Conservation (phyloP, 495 filamentous ascomycete genomes). For the Xylona heveae region DNA sequence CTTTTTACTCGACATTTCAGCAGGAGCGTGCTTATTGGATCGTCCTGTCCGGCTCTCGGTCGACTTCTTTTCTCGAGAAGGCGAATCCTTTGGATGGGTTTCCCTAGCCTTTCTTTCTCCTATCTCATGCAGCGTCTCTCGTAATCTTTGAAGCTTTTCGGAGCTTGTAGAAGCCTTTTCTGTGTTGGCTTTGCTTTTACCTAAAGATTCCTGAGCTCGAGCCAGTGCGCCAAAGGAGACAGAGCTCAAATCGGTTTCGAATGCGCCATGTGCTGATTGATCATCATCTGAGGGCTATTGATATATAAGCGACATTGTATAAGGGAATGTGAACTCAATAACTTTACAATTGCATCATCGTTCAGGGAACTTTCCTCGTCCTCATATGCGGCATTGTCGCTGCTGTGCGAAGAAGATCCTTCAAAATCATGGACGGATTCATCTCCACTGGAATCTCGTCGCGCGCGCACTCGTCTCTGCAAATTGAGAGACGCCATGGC, state of each 20-base stretch:
- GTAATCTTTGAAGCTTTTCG: constrained; percentile 6
- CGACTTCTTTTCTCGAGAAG: constrained; percentile 13
- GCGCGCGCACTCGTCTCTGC: constrained; percentile 35
- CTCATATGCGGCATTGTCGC: constrained; percentile 11
- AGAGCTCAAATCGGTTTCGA: constrained; percentile 16
- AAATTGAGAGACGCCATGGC: constrained; percentile 22
- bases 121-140: constrained; percentile 9
- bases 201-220: constrained; percentile 56
- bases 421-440: constrained; percentile 14
- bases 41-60: constrained; percentile 22
- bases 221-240: constrained; percentile 77
- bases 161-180: constrained; percentile 10
- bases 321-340: too few relatives aligned
- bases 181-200: constrained; percentile 19
- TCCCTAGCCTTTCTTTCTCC: constrained; percentile 16
- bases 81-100: constrained; percentile 11
- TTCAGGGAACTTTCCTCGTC: constrained; percentile 8
- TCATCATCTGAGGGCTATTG: not conserved
- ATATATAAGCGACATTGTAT: too few relatives aligned
- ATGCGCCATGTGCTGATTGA: constrained; percentile 14
- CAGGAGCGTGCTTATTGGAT: constrained; percentile 70
- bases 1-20: constrained; percentile 56
- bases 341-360: too few relatives aligned
- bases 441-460: constrained; percentile 31
- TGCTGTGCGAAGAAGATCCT: constrained; percentile 11